phyloP scores from a whole-genome alignment of 1,284 basidiomycete genomes.

The Sporisorium reilianum region DNA sequence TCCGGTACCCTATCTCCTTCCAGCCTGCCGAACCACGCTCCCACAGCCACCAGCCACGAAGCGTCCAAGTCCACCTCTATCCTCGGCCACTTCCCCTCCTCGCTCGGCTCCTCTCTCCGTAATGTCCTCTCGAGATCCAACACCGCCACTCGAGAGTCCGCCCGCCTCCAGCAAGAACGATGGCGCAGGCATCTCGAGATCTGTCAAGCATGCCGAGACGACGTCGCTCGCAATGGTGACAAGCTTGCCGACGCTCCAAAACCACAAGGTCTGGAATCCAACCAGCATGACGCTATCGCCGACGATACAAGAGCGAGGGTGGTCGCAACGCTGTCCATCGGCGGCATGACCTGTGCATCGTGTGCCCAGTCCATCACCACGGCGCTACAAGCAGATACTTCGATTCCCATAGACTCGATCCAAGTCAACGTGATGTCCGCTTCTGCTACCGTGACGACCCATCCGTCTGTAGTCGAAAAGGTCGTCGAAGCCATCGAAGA shows the following conservation, averaged over 20 bases:
- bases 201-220: constrained; percentile 69
- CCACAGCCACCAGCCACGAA: not conserved
- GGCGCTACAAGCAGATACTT: constrained; percentile 11
- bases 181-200: constrained; percentile 66
- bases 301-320: constrained; percentile 6
- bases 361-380: constrained; percentile 27
- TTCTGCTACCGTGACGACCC: constrained; percentile 23
- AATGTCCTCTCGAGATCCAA: constrained; percentile 9
- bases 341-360: constrained; percentile 39
- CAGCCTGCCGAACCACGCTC: constrained; percentile 9
- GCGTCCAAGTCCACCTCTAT: constrained; percentile 7
- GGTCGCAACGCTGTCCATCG: constrained; percentile 20
- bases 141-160: not conserved
- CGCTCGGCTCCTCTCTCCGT: constrained; percentile 33
- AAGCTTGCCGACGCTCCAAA: not conserved
- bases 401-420: constrained; percentile 15
- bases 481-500: constrained; percentile 45
- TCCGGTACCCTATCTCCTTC: not conserved
- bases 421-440: constrained; percentile 25
- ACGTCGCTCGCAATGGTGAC: constrained; percentile 43
- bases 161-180: constrained; percentile 40
- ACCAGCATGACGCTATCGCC: too few species aligned
- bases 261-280: not conserved
- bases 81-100: constrained; percentile 15
- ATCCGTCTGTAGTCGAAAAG: constrained; percentile 11